Evolutionary conservation across 331 rosid species (phyloP).

Genomic region (Dryas integrifolia): DNA sequence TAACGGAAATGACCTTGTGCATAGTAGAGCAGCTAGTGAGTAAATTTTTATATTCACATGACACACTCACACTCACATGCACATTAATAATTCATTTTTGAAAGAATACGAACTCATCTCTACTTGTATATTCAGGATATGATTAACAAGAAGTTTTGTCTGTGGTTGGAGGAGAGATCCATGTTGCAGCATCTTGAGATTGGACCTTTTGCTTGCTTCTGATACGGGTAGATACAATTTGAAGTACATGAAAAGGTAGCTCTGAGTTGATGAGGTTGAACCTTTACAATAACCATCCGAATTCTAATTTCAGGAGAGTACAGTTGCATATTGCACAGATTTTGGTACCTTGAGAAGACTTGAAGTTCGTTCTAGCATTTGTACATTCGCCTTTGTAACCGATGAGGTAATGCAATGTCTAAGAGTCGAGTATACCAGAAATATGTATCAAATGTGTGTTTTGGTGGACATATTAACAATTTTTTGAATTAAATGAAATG

Average conservation of each 20-base stretch:
- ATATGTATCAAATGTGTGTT: conserved; percentile 37
- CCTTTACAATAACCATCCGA: conserved; percentile 24
- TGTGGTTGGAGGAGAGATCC: conserved; percentile 29
- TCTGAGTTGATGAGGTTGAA: conserved; percentile 30
- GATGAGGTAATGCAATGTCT: conserved; percentile 22
- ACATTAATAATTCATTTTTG: conserved; percentile 4
- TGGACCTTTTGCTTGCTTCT: conserved; percentile 37
- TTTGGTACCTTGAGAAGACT: conserved; percentile 38
- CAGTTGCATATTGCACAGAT: conserved; percentile 30
- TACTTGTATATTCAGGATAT: conserved; percentile 42
- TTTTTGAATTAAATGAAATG: conserved; percentile 52
- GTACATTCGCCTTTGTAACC: conserved; percentile 51
- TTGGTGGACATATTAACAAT: conserved; percentile 35
- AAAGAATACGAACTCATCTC: conserved; percentile 20
- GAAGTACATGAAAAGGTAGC: conserved; percentile 26
- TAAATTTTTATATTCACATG: conserved; percentile 4
- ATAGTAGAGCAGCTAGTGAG: conserved; percentile 45
- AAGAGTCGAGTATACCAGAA: conserved; percentile 28
- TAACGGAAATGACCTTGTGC: conserved; percentile 38
- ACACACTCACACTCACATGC: not conserved
- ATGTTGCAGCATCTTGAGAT: conserved; percentile 32
- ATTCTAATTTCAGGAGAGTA: conserved; percentile 33
- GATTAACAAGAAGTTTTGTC: conserved; percentile 26
- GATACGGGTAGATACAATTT: conserved; percentile 33
- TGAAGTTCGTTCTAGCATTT: conserved; percentile 29